Conservation (phyloP, 148 eudicot species). For the Camellia granthamiana region DNA sequence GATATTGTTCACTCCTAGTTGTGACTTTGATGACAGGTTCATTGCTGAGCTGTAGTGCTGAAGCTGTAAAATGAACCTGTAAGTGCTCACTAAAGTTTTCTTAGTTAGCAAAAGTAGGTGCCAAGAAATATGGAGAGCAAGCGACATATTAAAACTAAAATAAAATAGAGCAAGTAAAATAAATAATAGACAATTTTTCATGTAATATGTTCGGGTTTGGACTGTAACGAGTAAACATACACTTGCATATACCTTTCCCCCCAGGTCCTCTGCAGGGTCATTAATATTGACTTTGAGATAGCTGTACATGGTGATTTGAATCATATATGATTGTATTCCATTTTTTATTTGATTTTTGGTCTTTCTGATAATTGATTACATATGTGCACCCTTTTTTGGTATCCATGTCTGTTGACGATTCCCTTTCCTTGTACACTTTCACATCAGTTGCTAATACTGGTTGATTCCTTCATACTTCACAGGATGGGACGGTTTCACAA, state of each 20-base stretch:
- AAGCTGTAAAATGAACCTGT: not conserved
- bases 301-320: not conserved
- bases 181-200: not conserved
- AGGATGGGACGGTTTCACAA: conserved; percentile 96
- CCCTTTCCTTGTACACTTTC: not conserved
- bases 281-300: not conserved
- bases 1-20: not conserved
- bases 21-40: not conserved
- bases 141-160: not conserved
- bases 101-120: not conserved
- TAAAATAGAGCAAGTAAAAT: not conserved
- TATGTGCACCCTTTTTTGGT: too few species aligned
- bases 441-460: conserved; percentile 2
- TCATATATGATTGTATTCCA: not conserved
- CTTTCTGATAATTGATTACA: too few species aligned
- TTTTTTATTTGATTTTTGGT: too few species aligned
- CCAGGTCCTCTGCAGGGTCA: not conserved
- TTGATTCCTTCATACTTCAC: conserved; percentile 10
- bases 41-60: not conserved
- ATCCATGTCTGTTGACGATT: too few species aligned
- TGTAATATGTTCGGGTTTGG: not conserved
- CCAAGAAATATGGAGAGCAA: not conserved
- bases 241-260: not conserved
- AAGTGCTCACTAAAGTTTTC: not conserved
- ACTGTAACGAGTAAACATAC: not conserved